A percentile compares a stretch with the other conserved stretches of the same genome.
phyloP scores from a whole-genome alignment of 2,329 filamentous ascomycete genomes.

The Ceratocystis smalleyi region DNA sequence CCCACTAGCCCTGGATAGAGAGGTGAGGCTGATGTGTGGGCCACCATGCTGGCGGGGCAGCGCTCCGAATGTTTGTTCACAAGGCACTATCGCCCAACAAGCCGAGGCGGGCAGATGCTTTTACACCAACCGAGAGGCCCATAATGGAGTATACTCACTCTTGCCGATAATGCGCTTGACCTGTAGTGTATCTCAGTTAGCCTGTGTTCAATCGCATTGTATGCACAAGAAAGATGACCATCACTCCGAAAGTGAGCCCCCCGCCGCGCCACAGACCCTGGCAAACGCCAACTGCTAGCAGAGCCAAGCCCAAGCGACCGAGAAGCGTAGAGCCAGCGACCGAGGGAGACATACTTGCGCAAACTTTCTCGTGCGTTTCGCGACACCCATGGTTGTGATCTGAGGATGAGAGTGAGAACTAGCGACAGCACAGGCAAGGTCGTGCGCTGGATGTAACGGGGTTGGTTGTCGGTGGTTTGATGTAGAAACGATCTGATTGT shows the following conservation, averaged over 20 bases:
- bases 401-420: background rate
- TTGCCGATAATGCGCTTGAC: conserved; percentile 74
- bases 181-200: conserved; percentile 23
- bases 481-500: no score
- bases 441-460: no score
- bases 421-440: no score
- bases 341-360: conserved; percentile 37
- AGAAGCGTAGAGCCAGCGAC: background rate
- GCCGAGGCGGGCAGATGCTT: no score
- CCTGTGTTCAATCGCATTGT: background rate
- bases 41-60: background rate
- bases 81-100: background rate
- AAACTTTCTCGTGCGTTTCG: conserved; percentile 87
- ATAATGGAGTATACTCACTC: conserved; percentile 21
- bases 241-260: background rate
- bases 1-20: background rate
- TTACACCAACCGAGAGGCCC: background rate
- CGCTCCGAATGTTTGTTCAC: background rate
- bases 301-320: background rate
- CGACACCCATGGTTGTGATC: conserved; percentile 55
- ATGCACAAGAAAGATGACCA: background rate
- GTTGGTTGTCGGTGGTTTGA: no score
- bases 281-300: background rate
- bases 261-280: background rate
- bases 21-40: background rate